Evolutionary conservation across 176 grass and related monocot genomes (phyloP).

Genomic region (Oryza coarctata): DNA sequence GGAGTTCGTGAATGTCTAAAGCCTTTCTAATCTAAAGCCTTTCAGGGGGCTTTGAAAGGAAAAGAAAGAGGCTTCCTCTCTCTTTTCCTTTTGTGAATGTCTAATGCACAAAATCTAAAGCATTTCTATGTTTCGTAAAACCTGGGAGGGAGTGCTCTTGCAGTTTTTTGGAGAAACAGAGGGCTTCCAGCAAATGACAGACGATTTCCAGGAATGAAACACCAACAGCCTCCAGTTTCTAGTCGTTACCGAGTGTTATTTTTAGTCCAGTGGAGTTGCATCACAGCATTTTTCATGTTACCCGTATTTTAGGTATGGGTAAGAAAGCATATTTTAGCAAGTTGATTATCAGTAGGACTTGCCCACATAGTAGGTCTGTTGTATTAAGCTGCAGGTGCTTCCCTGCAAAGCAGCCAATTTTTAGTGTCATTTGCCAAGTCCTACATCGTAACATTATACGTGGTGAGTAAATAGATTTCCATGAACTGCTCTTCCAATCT

Average conservation of each 20-base stretch:
- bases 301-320: background rate
- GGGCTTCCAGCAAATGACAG: constrained; percentile 78
- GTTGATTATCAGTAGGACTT: constrained; percentile 14
- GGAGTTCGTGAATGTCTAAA: background rate
- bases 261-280: constrained; percentile 5
- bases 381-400: constrained; percentile 15
- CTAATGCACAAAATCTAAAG: too few species aligned
- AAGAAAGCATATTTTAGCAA: background rate
- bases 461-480: background rate
- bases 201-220: constrained; percentile 87
- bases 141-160: constrained; percentile 87
- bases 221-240: constrained; percentile 7
- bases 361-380: background rate
- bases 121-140: constrained; percentile 39
- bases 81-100: too few species aligned
- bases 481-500: background rate
- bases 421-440: background rate
- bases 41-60: too few species aligned
- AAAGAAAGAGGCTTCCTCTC: too few species aligned
- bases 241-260: background rate
- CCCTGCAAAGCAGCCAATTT: background rate
- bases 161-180: constrained; percentile 91
- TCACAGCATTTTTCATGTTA: constrained; percentile 10
- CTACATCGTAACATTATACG: background rate
- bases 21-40: constrained; percentile 13